A percentile compares a stretch with the other conserved stretches of the same genome.
These are phyloP conservation scores for Glycine soja DNA, from an alignment of 306 rosid genomes.

Conservation along the genomic window DNA sequence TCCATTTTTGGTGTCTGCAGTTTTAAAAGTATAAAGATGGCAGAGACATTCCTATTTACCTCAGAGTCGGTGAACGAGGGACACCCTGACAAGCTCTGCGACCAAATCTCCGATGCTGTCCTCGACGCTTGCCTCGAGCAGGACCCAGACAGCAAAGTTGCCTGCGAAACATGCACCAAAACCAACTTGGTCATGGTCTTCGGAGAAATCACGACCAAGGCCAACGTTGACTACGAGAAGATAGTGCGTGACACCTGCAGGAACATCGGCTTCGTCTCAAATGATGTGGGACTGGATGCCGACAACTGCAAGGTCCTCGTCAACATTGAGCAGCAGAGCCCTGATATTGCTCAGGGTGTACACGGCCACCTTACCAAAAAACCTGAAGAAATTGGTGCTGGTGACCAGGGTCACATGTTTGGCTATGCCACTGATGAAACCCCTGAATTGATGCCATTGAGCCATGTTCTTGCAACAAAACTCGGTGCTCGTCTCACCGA, in stretches of 20 bases:
- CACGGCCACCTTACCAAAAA: conserved; percentile 71
- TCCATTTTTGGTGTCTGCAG: conserved; percentile 33
- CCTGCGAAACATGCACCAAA: conserved; percentile 84
- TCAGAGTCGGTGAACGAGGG: conserved; percentile 89
- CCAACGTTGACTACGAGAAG: conserved; percentile 75
- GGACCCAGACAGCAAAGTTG: conserved; percentile 80
- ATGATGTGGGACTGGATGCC: conserved; percentile 78
- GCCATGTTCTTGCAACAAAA: conserved; percentile 84
- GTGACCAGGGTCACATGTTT: conserved; percentile 84
- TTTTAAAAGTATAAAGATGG: conserved; percentile 47
- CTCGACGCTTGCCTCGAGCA: conserved; percentile 77
- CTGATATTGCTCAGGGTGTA: conserved; percentile 82
- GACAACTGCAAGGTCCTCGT: conserved; percentile 84
- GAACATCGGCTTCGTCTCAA: conserved; percentile 66
- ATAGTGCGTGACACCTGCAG: conserved; percentile 83
- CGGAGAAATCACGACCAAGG: conserved; percentile 86
- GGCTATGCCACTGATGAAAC: conserved; percentile 86
- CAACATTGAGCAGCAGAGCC: conserved; percentile 81
- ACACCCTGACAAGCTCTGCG: conserved; percentile 89
- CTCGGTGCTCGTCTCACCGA: conserved; percentile 75
- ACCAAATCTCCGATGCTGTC: conserved; percentile 81
- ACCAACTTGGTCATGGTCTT: conserved; percentile 87
- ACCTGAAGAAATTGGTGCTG: conserved; percentile 81
- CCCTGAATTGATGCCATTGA: conserved; percentile 79
- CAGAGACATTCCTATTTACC: conserved; percentile 71